Evolutionary conservation across 768 basidiomycete genomes (phyloP).

Genomic region (Roridomyces roridus): DNA sequence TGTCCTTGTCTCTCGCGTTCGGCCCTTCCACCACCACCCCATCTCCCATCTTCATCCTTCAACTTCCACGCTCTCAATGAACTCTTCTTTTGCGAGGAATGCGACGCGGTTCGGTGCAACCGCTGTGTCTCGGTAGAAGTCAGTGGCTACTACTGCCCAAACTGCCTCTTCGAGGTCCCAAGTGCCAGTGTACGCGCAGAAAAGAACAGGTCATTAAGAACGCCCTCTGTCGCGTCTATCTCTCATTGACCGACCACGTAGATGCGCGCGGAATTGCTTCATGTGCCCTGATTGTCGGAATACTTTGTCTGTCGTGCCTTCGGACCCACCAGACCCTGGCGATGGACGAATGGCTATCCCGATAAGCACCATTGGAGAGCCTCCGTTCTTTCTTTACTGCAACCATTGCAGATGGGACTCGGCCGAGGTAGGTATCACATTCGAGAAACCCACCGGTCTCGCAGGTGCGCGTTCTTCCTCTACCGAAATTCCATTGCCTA

Average conservation of each 20-base stretch:
- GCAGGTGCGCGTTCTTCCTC: conserved; percentile 63
- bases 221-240: background rate
- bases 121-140: conserved; percentile 93
- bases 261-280: conserved; percentile 98
- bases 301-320: conserved; percentile 89
- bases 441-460: conserved; percentile 96
- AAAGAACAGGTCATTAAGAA: conserved; percentile 79
- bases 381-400: conserved; percentile 92
- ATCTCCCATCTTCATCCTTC: conserved; percentile 76
- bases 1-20: conserved; percentile 73
- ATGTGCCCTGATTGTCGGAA: conserved; percentile 93
- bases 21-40: conserved; percentile 73
- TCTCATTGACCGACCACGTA: conserved; percentile 36
- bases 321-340: conserved; percentile 74
- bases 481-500: background rate
- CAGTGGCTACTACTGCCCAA: conserved; percentile 97
- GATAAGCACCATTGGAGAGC: conserved; percentile 72
- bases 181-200: conserved; percentile 98
- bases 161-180: conserved; percentile 98
- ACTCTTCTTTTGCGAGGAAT: conserved; percentile 98
- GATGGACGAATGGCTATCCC: conserved; percentile 61
- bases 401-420: conserved; percentile 96
- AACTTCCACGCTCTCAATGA: conserved; percentile 84
- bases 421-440: conserved; percentile 86
- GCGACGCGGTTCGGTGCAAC: conserved; percentile 93